Conservation (phyloP, 495 filamentous ascomycete genomes). For the Acidiella bohemica region DNA sequence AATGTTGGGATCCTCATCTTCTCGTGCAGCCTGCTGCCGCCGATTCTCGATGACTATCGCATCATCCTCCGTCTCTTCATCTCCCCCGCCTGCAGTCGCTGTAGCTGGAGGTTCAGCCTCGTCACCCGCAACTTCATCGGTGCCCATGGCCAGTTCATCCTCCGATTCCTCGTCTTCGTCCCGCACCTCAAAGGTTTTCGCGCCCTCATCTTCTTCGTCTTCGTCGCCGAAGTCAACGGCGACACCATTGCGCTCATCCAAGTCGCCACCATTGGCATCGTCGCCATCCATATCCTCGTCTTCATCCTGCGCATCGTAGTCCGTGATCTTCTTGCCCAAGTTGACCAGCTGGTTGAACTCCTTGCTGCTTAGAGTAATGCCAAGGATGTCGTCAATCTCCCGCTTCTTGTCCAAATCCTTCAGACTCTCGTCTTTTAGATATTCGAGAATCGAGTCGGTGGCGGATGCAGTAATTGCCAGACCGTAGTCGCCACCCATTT, state of each 20-base stretch:
- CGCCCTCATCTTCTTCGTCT: constrained; percentile 79
- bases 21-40: constrained; percentile 27
- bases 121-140: constrained; percentile 35
- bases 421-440: constrained; percentile 84
- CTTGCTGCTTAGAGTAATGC: constrained; percentile 66
- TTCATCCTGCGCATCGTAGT: constrained; percentile 94
- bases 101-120: constrained; percentile 41
- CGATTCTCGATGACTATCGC: constrained; percentile 65
- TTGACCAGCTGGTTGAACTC: constrained; percentile 96
- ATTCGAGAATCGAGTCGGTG: constrained; percentile 84
- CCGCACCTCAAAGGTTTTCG: constrained; percentile 61
- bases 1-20: constrained; percentile 43
- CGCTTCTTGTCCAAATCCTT: constrained; percentile 99
- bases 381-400: constrained; percentile 86
- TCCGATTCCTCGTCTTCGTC: constrained; percentile 62
- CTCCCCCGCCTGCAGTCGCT: constrained; percentile 36
- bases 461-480: constrained; percentile 76
- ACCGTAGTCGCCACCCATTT: constrained; percentile 85
- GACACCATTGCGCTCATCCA: constrained; percentile 90
- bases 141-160: constrained; percentile 37
- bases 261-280: constrained; percentile 43
- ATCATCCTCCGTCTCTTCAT: constrained; percentile 32
- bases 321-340: constrained; percentile 96
- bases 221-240: constrained; percentile 93
- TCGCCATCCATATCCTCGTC: constrained; percentile 69